Base-by-base conservation (phyloP, 2,329 filamentous ascomycete species). In the Arthrocladium fulminans region DNA sequence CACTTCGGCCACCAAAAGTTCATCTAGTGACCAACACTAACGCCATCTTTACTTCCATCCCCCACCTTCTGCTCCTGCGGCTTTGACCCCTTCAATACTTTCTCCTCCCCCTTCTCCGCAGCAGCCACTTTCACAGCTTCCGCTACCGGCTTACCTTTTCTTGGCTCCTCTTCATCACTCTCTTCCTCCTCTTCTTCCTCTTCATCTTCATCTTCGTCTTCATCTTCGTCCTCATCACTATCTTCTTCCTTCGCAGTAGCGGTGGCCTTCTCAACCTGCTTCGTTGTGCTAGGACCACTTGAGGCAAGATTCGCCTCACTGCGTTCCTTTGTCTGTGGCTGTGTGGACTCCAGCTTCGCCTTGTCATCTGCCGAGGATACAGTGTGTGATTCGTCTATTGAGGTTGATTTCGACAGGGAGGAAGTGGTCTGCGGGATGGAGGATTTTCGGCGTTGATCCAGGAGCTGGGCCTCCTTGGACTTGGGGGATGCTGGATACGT, bases 11-110 rank as follows among this genome's bases (percentile, higher is more conserved):
- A n/a, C n/a, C n/a, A n/a, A n/a, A n/a, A n/a, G n/a, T n/a, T 22
- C 29, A 23, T 29, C 54, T 46, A 62, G 47, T 62, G 58, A 24
- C 54, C 53, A 12, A 59, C 56, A 45, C 56, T 61, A 39, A 54
- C 47, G 15, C 53, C 55, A 23, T 59, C 56, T 50, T 57, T 51
- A 35, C 54, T 54, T 20, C 47, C 56, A 37, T 59, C 54, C 49
- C 54, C 57, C 17, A 55, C 47, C 42, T 58, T 54, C 41, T 54
- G 54, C 40, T 59, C 45, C 47, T 58, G 53, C 13, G 52, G 44
- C 13, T 53, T 48, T 5, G 32, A 41, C 1, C 48, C 51, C 41
- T 55, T 49, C 17, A 50, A 48, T 9, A 45, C 53, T 15, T 52
- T 39, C 19, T 44, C 41, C 49, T 55, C 56, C 17, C 40, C 48